Base-by-base conservation (phyloP, 1,284 basidiomycete genomes). In the Papiliotrema flavescens region DNA sequence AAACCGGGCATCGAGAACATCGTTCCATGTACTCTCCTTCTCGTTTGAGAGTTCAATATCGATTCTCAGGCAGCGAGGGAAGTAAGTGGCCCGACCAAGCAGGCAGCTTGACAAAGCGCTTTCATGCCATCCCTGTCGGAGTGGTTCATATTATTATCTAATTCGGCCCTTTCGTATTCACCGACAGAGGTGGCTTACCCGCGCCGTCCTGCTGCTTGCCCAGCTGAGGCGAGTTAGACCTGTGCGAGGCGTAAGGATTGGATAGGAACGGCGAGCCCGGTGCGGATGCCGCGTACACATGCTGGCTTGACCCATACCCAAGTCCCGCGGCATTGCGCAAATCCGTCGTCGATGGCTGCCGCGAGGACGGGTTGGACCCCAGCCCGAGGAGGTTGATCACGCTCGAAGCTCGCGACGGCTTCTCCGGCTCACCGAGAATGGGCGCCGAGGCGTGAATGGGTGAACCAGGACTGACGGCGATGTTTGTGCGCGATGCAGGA, bases 341-440 rank as follows among this genome's bases (percentile, higher is more conserved):
- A 46, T 62, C 60, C 7, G 55, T 50, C 3, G 53, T 36, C 17
- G 36, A 52, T 15, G 47, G 51, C 41, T 54, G 54, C 20, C 57
- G 53, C 15, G 46, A 51, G 24, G 40, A 50, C 20, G 42, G 26
- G 17, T 34, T 51, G 19, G 59, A 40, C 51, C 63, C 63, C 2
- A 72, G 48, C 13, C 69, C 66, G 6, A 76, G 54, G 19, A 76
- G 64, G 43, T 65, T 71, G 47, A 73, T 65, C 22, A 75, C 60
- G 20, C 62, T 64, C 8, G 66, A 65, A 9, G 70, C 64, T 23
- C 75, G 59, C 22, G 63, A 66, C 2, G 73, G 73, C 37, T 55
- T 49, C 41, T 68, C 67, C 3, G 73, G 67, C 53, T 76, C 73
- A 47, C 75, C 75, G 17, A 76, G 62, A 54, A 76, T 76, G 0